Conservation (phyloP, 345 rosid species). For the Raphanus raphanistrum region DNA sequence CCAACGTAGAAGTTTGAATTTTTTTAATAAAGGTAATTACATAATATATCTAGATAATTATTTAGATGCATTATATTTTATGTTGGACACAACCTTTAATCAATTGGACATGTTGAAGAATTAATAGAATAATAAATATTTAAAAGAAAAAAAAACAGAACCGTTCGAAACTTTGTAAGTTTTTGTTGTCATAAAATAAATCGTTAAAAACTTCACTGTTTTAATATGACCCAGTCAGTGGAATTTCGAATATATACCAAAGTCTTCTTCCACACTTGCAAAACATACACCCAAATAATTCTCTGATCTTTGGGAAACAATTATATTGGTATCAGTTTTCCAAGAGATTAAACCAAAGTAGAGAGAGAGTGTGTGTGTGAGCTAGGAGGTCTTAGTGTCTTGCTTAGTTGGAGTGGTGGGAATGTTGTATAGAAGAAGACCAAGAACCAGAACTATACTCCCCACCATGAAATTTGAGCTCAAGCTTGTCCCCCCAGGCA, state of each 20-base stretch:
- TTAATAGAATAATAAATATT: too few relatives aligned
- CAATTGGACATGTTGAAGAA: too few relatives aligned
- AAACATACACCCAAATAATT: neutral
- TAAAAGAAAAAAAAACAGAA: neutral
- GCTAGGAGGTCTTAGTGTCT: slow-evolving; percentile 35
- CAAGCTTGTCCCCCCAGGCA: slow-evolving; percentile 68
- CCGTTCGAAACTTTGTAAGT: neutral
- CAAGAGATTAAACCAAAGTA: neutral
- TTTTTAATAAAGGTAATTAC: too few relatives aligned
- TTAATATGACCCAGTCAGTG: neutral
- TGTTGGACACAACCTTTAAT: too few relatives aligned
- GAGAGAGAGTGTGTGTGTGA: neutral
- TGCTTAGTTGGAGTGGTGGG: slow-evolving; percentile 39
- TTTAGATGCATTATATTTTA: too few relatives aligned
- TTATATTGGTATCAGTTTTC: neutral
- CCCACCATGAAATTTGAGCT: slow-evolving; percentile 67
- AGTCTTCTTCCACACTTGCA: neutral
- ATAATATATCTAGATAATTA: too few relatives aligned
- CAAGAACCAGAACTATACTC: slow-evolving; percentile 51
- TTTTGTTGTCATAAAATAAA: neutral
- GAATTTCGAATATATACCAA: neutral
- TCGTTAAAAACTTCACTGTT: neutral
- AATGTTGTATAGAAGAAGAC: slow-evolving; percentile 68
- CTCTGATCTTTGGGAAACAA: neutral
- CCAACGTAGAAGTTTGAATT: too few relatives aligned